Base-by-base conservation (phyloP, 495 filamentous ascomycete genomes). In the Penicillium turbatum region DNA sequence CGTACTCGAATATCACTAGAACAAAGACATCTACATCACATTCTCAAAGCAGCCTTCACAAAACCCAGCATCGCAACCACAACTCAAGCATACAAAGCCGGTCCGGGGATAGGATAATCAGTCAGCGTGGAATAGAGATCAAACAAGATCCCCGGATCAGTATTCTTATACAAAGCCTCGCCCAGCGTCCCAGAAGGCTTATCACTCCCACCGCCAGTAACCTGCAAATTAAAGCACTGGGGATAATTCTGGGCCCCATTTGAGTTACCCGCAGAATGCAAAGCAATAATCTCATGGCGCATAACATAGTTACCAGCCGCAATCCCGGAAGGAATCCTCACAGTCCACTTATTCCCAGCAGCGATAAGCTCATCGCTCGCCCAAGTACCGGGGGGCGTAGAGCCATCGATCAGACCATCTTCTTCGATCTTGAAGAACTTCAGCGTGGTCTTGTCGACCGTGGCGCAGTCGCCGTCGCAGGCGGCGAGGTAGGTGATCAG, bases 341-440 rank as follows among this genome's bases (percentile, higher is more conserved):
- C 77, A 44, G 79, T 75, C 79, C 82, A 85, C 43, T 71, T 79
- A 67, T 79, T 80, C 76, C 82, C 79, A 67, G 82, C 81, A 41
- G 71, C 71, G 62, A 83, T 81, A 16, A 92, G 71, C 11, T 76
- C 58, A 61, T 90, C 85, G 4, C 79, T 68, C 10, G 77, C 85
- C 87, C 86, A 90, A 7, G 60, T 73, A 7, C 85, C 86, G 2
- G 77, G 78, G 12, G 50, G 48, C 51, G 45, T 55, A 7, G 70
- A 62, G 37, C 73, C 72, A 61, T 77, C 64, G 55, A 81, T 64
- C 32, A 88, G 72, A 44, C 85, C 87, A 2, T 70, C 66, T n/a
- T 78, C 77, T 55, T 78, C 80, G 53, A 91, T 86, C 81, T 91
- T 90, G 80, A 90, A 87, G 72, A 85, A 91, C 41, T 83, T 59